Base-by-base conservation (phyloP, 345 rosid genomes). In the Populus ilicifolia region DNA sequence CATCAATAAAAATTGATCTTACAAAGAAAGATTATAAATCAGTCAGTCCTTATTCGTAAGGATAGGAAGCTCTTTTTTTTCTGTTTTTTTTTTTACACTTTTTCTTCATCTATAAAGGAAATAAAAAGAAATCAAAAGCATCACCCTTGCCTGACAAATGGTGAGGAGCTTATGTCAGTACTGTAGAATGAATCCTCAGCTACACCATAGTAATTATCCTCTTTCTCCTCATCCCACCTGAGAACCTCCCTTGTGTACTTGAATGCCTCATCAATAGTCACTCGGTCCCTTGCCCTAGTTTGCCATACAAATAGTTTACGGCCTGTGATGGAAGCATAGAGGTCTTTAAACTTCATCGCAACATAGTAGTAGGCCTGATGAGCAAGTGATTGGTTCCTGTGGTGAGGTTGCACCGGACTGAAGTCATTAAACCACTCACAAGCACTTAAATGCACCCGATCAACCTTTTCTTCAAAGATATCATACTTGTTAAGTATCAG, bases 161-260 rank as follows among this genome's bases (percentile, higher is more conserved):
- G 99, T 0, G 96, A 90, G 41, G 99, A 93, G 84, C 99, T 96
- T 83, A 96, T 63, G 72, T 93, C 99, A 0, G 96, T 96, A 83
- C 99, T 96, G 78, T 92, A 92, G 84, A 85, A 91, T 0, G 98
- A 96, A 83, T 96, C 98, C 85, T 96, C 98, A 46, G 77, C 88
- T 36, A 87, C 92, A 39, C 89, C 91, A 16, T 83, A 92, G 77
- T 85, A 96, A 84, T 78, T 86, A 7, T 87, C 97, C 29, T 89
- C 99, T 83, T 88, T 96, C 87, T 96, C 97, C 67, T 96, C 99
- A 8, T 92, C 95, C 99, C 99, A 96, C 80, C 89, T 96, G 62
- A 96, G 89, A 78, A 96, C 95, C 86, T 96, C 98, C 82, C 98
- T 90, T 66, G 88, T 86, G 76, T 91, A 94, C 87, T 92, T 93